A percentile compares a stretch with the other conserved stretches of the same genome.
phyloP scores from a whole-genome alignment of 345 rosid species.

The Rhodomyrtus tomentosa region DNA sequence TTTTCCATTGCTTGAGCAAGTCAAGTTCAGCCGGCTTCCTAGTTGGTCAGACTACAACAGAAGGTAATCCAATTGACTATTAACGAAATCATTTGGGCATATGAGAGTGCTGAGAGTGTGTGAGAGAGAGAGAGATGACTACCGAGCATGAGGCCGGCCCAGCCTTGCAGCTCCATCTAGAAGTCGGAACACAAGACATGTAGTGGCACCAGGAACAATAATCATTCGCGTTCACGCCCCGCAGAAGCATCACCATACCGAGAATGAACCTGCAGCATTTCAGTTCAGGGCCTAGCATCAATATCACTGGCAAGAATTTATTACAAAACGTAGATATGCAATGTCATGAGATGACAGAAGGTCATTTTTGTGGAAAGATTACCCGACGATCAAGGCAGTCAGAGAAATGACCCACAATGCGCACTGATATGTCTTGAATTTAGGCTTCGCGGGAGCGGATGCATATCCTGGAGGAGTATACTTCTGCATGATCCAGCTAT shows the following conservation, averaged over 20 bases:
- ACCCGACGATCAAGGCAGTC: slow-evolving; percentile 54
- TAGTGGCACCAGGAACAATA: slow-evolving; percentile 97
- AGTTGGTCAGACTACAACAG: slow-evolving; percentile 41
- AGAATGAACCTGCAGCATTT: slow-evolving; percentile 33
- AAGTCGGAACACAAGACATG: slow-evolving; percentile 80
- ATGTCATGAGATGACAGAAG: background rate
- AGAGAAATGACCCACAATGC: slow-evolving; percentile 66
- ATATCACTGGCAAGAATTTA: background rate
- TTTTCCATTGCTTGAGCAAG: slow-evolving; percentile 59
- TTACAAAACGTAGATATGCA: background rate
- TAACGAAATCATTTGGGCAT: background rate
- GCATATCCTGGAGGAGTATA: slow-evolving; percentile 19
- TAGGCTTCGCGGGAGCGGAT: slow-evolving; percentile 18
- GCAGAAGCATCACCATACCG: slow-evolving; percentile 55
- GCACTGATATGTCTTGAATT: slow-evolving; percentile 55
- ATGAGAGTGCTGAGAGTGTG: background rate
- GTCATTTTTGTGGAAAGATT: slow-evolving; percentile 2
- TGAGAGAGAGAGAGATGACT: slow-evolving; percentile 6
- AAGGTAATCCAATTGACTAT: background rate
- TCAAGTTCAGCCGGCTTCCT: slow-evolving; percentile 63
- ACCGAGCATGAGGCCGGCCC: slow-evolving; percentile 62
- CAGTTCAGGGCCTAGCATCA: background rate
- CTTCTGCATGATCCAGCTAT: slow-evolving; percentile 56
- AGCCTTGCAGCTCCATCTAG: slow-evolving; percentile 73
- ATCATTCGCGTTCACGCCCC: slow-evolving; percentile 71